Conservation (phyloP, 306 rosid species). For the Chamaecrista fasciculata region DNA sequence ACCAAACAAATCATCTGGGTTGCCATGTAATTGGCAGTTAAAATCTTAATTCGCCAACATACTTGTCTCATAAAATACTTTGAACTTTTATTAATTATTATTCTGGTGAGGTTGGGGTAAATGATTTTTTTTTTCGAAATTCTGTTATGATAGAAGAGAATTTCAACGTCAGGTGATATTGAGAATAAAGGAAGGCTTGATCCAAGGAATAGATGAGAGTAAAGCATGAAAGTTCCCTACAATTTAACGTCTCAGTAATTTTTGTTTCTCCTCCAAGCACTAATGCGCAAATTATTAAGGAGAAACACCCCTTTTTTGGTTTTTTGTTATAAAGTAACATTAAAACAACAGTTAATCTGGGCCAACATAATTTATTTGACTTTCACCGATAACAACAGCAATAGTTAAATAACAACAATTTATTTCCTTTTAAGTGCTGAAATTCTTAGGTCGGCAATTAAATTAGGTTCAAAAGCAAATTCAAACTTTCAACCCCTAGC, state of each 20-base stretch:
- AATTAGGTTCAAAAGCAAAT: conserved; percentile 16
- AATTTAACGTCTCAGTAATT: neutral
- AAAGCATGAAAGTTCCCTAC: neutral
- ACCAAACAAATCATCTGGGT: neutral
- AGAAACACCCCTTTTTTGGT: neutral
- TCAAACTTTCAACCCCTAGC: neutral
- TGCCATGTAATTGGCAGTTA: neutral
- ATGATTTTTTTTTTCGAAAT: neutral
- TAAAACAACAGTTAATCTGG: neutral
- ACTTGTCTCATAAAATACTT: neutral
- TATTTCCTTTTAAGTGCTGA: conserved; percentile 8
- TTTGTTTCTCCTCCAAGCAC: neutral
- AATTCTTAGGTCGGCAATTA: neutral
- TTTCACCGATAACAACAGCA: too few relatives aligned
- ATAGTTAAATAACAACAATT: too few relatives aligned
- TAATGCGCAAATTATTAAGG: neutral
- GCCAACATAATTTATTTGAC: conserved; percentile 4
- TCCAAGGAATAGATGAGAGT: neutral
- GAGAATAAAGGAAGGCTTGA: neutral
- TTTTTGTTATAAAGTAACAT: too few relatives aligned
- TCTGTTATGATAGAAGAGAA: neutral
- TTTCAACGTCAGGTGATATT: neutral
- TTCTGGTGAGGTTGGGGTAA: too few relatives aligned
- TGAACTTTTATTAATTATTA: too few relatives aligned
- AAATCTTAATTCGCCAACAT: neutral